phyloP scores from a whole-genome alignment of 495 filamentous ascomycete species.

The Viridothelium virens region DNA sequence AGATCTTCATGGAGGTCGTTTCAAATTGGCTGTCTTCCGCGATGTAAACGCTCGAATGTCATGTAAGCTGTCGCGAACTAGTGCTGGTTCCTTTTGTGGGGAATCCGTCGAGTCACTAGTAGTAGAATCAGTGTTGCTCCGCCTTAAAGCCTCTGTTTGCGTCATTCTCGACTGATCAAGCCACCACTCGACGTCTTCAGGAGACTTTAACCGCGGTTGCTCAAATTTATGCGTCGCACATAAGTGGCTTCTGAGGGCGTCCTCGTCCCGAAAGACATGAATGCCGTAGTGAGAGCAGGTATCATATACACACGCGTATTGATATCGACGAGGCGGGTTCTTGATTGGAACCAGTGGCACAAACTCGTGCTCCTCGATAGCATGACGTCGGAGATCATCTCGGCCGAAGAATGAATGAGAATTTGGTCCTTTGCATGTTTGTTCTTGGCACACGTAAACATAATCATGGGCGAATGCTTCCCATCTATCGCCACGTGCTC shows the following conservation, averaged over 20 bases:
- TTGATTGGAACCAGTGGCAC: neutral
- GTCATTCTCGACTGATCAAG: slow-evolving; percentile 11
- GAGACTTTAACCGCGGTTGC: neutral
- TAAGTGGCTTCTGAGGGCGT: neutral
- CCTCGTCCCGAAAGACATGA: neutral
- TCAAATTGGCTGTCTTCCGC: neutral
- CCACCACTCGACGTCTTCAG: slow-evolving; percentile 4
- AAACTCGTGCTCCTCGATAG: slow-evolving; percentile 8
- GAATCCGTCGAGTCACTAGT: neutral
- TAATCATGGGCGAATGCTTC: slow-evolving; percentile 8
- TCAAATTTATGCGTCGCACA: neutral
- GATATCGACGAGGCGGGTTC: neutral
- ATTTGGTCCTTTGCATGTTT: slow-evolving; percentile 1
- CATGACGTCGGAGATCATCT: slow-evolving; percentile 1
- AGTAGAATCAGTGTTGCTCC: neutral
- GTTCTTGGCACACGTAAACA: neutral
- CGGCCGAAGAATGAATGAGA: slow-evolving; percentile 4
- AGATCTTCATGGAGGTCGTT: neutral
- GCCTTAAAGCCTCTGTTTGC: neutral
- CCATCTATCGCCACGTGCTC: slow-evolving; percentile 7
- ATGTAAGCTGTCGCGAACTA: neutral
- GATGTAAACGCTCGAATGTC: neutral
- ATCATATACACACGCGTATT: slow-evolving; percentile 4
- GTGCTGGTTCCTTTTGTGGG: neutral
- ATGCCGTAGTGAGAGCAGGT: slow-evolving; percentile 5